Evolutionary conservation across 257 asterid species (phyloP).

Genomic region (Solanum infundibuliforme): DNA sequence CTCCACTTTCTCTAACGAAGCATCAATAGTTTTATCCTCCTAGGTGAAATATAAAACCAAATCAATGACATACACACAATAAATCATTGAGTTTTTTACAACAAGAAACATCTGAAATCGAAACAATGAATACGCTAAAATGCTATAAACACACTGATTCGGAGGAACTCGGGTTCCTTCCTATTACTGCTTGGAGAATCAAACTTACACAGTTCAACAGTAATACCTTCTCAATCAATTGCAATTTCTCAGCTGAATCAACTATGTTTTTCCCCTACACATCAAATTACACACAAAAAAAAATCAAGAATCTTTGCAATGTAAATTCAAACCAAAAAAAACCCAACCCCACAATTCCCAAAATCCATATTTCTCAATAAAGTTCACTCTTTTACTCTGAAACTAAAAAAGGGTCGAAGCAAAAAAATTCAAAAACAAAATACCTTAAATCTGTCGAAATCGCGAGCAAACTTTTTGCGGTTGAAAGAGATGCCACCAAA

Average conservation of each 20-base stretch:
- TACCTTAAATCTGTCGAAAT: slow-evolving; percentile 60
- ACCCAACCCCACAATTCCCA: background rate
- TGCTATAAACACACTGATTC: background rate
- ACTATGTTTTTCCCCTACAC: background rate
- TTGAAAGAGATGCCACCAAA: slow-evolving; percentile 63
- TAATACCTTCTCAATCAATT: background rate
- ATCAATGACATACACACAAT: background rate
- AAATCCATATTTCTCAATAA: background rate
- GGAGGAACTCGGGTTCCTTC: background rate
- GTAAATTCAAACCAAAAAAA: background rate
- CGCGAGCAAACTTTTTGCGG: slow-evolving; percentile 55
- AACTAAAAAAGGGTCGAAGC: background rate
- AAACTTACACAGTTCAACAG: background rate
- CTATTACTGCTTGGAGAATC: background rate
- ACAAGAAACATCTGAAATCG: background rate
- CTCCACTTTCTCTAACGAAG: slow-evolving; percentile 15
- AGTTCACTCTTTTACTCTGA: background rate
- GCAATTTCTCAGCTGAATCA: background rate
- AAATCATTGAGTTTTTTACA: background rate
- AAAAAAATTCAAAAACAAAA: background rate
- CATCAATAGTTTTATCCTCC: slow-evolving; percentile 36
- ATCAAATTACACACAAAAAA: background rate
- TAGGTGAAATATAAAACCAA: slow-evolving; percentile 6
- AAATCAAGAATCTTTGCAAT: background rate
- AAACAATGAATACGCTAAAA: background rate